Evolutionary conservation across 2,329 filamentous ascomycete genomes (phyloP).

Genomic region (Whalleya microplaca): DNA sequence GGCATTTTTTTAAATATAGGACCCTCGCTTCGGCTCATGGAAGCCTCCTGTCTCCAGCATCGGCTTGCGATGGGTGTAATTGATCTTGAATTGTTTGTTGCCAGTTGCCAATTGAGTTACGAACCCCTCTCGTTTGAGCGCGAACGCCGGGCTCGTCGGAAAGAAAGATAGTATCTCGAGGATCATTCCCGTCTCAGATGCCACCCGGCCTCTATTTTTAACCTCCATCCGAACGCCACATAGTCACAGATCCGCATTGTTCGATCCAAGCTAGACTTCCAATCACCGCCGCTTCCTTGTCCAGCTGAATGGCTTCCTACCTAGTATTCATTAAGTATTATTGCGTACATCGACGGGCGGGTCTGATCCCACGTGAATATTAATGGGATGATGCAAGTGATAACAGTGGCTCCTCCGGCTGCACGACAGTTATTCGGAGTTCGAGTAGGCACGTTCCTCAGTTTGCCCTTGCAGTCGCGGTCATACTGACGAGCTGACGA

Average conservation of each 20-base stretch:
- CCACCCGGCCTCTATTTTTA: conserved; percentile 7
- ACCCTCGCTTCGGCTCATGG: neutral
- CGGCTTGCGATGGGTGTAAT: no score
- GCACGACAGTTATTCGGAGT: conserved; percentile 15
- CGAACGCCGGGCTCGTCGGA: neutral
- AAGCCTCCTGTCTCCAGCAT: no score
- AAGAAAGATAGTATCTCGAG: neutral
- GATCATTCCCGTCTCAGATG: conserved; percentile 8
- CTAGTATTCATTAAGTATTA: no score
- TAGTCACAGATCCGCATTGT: neutral
- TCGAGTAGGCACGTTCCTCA: conserved; percentile 31
- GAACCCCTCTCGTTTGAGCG: neutral
- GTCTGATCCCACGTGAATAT: conserved; percentile 20
- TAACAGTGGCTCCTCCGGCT: conserved; percentile 6
- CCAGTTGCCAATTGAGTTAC: no score
- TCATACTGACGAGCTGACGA: conserved; percentile 11
- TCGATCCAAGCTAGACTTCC: neutral
- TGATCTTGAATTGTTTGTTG: no score
- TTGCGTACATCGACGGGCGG: conserved; percentile 12
- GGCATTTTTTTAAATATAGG: neutral
- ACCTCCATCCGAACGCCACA: conserved; percentile 2
- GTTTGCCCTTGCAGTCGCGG: neutral
- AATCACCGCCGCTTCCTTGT: neutral
- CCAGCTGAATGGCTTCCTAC: neutral
- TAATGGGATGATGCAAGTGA: conserved; percentile 5